A percentile compares a stretch with the other conserved stretches of the same genome.
Evolutionary conservation across 306 rosid genomes (phyloP).

Genomic region (Hylodesmum podocarpum): DNA sequence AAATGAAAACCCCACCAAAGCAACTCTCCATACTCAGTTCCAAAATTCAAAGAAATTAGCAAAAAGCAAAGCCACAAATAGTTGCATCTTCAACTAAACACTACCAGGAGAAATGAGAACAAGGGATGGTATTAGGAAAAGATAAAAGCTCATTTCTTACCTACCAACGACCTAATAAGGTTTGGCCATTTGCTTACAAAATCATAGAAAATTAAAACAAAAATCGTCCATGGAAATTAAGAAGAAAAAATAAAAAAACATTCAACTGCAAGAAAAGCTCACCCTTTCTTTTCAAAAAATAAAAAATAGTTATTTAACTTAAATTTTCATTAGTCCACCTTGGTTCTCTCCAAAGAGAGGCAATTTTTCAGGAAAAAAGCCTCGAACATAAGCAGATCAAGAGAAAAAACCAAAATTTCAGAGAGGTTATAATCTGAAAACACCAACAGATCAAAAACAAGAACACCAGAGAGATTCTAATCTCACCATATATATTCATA

Average conservation of each 20-base stretch:
- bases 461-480: not conserved
- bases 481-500: slow-evolving; percentile 18
- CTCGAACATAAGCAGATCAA: slow-evolving; percentile 36
- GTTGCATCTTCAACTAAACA: slow-evolving; percentile 33
- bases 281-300: not conserved
- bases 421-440: not conserved
- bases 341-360: not conserved
- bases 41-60: slow-evolving; percentile 11
- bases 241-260: not conserved
- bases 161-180: slow-evolving; percentile 64
- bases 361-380: slow-evolving; percentile 24
- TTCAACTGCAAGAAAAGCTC: not conserved
- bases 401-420: not conserved
- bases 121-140: slow-evolving; percentile 11
- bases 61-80: slow-evolving; percentile 23
- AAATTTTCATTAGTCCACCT: not conserved
- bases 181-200: slow-evolving; percentile 37
- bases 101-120: slow-evolving; percentile 17
- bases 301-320: not conserved
- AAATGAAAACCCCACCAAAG: slow-evolving; percentile 11
- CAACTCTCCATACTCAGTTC: not conserved
- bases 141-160: slow-evolving; percentile 44
- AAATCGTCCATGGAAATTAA: slow-evolving; percentile 18
- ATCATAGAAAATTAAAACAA: slow-evolving; percentile 23
- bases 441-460: slow-evolving; percentile 22